Evolutionary conservation across 495 filamentous ascomycete species (phyloP), one percentile per base, ranked within the genome.

Genomic region (Penicillium ucsense): DNA sequence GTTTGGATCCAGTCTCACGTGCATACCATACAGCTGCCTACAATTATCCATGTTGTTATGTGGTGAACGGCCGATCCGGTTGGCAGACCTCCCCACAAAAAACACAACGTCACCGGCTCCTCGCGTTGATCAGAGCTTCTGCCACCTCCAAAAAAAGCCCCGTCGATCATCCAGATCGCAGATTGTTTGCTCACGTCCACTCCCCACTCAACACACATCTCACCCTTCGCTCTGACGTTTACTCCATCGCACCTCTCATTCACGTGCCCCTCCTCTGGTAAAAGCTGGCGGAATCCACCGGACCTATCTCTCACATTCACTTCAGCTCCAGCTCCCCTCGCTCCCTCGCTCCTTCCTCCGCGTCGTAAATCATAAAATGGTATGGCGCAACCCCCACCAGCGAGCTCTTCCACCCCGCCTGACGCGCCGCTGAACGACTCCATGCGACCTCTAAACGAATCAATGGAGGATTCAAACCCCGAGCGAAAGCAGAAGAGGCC

Each of bases 401-500:
- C 69, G 54, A 71, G 65, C 68, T 71, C 63, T 62, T 61, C 57
- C 66, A 63, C 65, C 62, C 67, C 68, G 61, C 70, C 64, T 64
- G 59, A 56, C 56, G 51, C 64, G 57, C 49, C 55, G 51, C 52
- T 63, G 49, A 63, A 45, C 50, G 61, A 67, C 43, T 52, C 61
- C 38, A 59, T 63, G 45, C 60, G 60, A 61, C 45, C 51, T 34
- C 46, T 57, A 48, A 50, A 65, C 55, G 72, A 75, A 63, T 67
- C 67, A 56, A 76, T 79, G 71, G 79, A 82, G 66, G 76, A 80
- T 59, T 58, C 62, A 40, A 67, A 78, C 53, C 64, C 72, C 45
- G 71, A 76, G 43, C 64, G 66, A 43, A 78, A 73, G 50, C 73
- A 78, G 57, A 83, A 83, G 66, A 77, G 80, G 51, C 80, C 77